Conservation (phyloP, 257 asterid genomes). For the Gentiana macrophylla region DNA sequence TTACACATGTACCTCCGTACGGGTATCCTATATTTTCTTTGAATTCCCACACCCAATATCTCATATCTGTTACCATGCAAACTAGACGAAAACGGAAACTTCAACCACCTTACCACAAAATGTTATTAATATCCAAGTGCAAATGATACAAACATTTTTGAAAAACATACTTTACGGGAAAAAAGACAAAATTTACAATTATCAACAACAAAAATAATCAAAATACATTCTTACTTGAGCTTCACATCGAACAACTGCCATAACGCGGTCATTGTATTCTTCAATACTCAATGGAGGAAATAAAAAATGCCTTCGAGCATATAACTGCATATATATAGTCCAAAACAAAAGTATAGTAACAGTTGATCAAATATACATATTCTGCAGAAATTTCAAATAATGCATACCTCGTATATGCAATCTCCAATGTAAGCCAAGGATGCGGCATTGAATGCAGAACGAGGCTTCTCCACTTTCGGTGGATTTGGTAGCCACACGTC, state of each 20-base stretch:
- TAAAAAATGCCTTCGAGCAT: constrained; percentile 89
- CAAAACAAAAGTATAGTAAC: no score
- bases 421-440: constrained; percentile 87
- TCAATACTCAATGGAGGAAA: constrained; percentile 79
- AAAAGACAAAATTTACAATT: not conserved
- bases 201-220: not conserved
- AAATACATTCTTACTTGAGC: constrained; percentile 52
- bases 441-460: constrained; percentile 75
- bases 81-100: no score
- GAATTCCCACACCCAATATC: no score
- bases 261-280: constrained; percentile 77
- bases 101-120: not conserved
- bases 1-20: no score
- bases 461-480: constrained; percentile 82
- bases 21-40: no score
- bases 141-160: not conserved
- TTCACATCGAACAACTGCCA: constrained; percentile 95
- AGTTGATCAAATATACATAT: no score
- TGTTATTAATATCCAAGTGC: not conserved
- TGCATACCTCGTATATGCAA: constrained; percentile 75
- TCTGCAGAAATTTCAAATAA: not conserved
- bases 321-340: constrained; percentile 37
- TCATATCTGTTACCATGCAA: no score
- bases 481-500: constrained; percentile 80
- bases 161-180: not conserved